Conservation (phyloP, 306 rosid species). For the Sechiopsis laciniata region DNA sequence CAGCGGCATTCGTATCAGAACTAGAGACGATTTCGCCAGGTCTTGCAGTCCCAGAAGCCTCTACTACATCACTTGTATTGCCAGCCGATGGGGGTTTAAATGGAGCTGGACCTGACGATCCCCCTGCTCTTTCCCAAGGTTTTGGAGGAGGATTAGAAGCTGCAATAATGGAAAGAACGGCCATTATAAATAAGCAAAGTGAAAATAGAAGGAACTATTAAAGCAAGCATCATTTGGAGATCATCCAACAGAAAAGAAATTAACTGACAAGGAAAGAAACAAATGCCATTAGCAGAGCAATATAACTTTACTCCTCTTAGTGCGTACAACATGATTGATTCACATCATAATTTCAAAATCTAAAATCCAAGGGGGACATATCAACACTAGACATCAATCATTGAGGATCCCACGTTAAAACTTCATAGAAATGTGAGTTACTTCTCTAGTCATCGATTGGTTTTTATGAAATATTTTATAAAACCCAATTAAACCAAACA, state of each 20-base stretch:
- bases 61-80: slow-evolving; percentile 80
- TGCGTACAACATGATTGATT: neutral
- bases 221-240: neutral
- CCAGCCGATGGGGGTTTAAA: slow-evolving; percentile 83
- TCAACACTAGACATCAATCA: too few species aligned
- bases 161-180: slow-evolving; percentile 29
- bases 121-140: slow-evolving; percentile 88
- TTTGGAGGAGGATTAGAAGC: slow-evolving; percentile 73
- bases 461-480: too few species aligned
- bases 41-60: slow-evolving; percentile 90
- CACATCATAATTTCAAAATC: too few species aligned
- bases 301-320: neutral
- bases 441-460: too few species aligned
- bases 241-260: neutral
- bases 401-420: too few species aligned
- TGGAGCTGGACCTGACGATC: slow-evolving; percentile 79
- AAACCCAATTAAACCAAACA: too few species aligned
- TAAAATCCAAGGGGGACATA: too few species aligned
- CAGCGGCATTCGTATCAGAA: slow-evolving; percentile 39
- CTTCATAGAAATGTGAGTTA: too few species aligned
- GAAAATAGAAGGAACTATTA: neutral
- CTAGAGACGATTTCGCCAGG: slow-evolving; percentile 86
- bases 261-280: neutral
- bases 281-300: neutral
- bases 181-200: neutral